These are phyloP conservation scores for Vigna radiata DNA, from an alignment of 306 rosid species.

Conservation along the genomic window DNA sequence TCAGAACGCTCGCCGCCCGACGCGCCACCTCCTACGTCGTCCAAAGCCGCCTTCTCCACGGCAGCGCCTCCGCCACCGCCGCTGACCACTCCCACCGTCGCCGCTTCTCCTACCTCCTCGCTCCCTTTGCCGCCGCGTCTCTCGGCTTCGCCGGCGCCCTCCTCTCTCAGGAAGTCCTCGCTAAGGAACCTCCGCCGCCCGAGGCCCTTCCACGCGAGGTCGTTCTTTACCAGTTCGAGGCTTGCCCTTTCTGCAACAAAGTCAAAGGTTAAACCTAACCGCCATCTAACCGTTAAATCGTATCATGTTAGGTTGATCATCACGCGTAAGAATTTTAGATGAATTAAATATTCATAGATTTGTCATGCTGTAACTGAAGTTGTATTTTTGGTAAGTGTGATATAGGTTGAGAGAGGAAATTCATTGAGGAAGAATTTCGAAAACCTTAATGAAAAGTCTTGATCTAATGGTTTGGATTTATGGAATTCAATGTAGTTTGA, in stretches of 20 bases:
- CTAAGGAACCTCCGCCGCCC: constrained; percentile 75
- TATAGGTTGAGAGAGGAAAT: neutral
- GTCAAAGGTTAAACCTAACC: constrained; percentile 68
- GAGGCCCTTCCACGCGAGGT: constrained; percentile 71
- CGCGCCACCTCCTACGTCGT: constrained; percentile 47
- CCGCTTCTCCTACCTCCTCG: constrained; percentile 53
- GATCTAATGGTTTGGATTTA: neutral
- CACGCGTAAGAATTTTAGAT: neutral
- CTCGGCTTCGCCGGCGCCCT: constrained; percentile 67
- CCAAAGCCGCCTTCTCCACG: constrained; percentile 57
- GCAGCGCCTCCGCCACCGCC: constrained; percentile 51
- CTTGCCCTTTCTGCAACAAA: constrained; percentile 96
- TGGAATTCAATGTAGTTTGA: neutral
- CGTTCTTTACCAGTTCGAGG: constrained; percentile 91
- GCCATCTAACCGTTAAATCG: neutral
- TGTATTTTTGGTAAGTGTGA: neutral
- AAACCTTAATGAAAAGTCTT: neutral
- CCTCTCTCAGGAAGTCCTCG: constrained; percentile 63
- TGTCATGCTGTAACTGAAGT: neutral
- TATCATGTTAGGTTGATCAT: neutral
- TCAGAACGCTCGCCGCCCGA: constrained; percentile 61
- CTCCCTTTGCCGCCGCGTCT: constrained; percentile 46
- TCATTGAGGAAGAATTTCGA: neutral
- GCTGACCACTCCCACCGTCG: constrained; percentile 42
- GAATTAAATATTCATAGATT: neutral